Percentiles rank a stretch among this genome's conserved stretches.
These are phyloP conservation scores for Tylopilus subfusipes DNA, from an alignment of 768 basidiomycete genomes.

Conservation along the genomic window DNA sequence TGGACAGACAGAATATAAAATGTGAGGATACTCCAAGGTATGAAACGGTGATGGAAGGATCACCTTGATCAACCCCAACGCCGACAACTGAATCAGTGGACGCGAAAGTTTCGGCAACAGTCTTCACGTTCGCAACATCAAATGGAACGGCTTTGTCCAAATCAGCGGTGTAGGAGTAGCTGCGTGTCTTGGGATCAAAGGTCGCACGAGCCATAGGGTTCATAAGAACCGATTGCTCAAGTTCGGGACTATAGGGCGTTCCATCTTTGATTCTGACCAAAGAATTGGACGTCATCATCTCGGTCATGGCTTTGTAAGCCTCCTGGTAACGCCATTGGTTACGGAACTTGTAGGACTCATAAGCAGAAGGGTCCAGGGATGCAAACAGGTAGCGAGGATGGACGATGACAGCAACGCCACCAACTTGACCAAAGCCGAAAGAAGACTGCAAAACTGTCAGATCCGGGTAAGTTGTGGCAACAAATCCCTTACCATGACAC, in stretches of 20 bases:
- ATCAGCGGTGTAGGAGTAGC: constrained; percentile 74
- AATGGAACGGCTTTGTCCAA: constrained; percentile 49
- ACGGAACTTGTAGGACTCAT: constrained; percentile 70
- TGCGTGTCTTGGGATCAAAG: constrained; percentile 79
- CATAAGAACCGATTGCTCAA: constrained; percentile 82
- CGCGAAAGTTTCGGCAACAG: constrained; percentile 45
- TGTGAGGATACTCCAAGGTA: constrained; percentile 3
- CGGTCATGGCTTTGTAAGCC: constrained; percentile 89
- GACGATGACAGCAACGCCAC: constrained; percentile 83
- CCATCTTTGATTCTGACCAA: constrained; percentile 93
- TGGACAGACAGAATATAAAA: constrained; percentile 25
- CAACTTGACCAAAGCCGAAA: constrained; percentile 98
- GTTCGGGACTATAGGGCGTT: constrained; percentile 82
- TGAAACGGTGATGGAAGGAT: constrained; percentile 12
- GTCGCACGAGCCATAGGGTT: constrained; percentile 90
- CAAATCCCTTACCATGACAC: constrained; percentile 66
- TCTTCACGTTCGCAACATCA: constrained; percentile 66
- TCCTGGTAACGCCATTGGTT: constrained; percentile 63
- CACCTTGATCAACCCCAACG: constrained; percentile 88
- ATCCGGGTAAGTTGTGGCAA: background rate
- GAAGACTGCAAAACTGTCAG: constrained; percentile 56
- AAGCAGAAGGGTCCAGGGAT: constrained; percentile 71
- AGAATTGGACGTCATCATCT: constrained; percentile 92
- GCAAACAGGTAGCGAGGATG: constrained; percentile 92
- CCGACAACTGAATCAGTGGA: constrained; percentile 54